These are phyloP conservation scores for Fraxinus anomala DNA, from an alignment of 257 asterid species.

Conservation along the genomic window DNA sequence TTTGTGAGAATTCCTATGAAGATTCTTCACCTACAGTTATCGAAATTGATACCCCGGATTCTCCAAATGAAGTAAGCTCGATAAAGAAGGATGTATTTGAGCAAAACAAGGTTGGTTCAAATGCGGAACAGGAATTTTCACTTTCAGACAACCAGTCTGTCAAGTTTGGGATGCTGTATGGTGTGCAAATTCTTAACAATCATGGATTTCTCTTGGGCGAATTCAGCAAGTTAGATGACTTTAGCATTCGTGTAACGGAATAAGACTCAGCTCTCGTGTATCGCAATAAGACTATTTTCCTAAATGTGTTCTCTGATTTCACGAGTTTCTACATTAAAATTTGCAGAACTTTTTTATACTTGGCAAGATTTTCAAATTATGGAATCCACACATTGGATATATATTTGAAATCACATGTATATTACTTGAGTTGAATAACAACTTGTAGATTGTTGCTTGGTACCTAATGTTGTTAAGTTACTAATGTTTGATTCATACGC, in stretches of 20 bases:
- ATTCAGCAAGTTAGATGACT: constrained; percentile 30
- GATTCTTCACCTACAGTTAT: constrained; percentile 34
- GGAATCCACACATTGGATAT: neutral
- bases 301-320: neutral
- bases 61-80: neutral
- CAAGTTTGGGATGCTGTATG: neutral
- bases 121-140: neutral
- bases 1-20: constrained; percentile 12
- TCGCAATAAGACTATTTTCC: neutral
- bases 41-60: neutral
- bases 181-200: constrained; percentile 23
- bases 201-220: constrained; percentile 27
- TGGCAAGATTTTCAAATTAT: neutral
- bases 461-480: neutral
- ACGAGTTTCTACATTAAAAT: neutral
- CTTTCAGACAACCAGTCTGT: neutral
- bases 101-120: neutral
- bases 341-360: neutral
- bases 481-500: neutral
- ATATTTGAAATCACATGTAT: neutral
- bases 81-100: neutral
- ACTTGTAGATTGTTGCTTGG: neutral
- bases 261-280: neutral
- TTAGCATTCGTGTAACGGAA: neutral
- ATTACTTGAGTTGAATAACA: neutral